phyloP scores from a whole-genome alignment of 805 yeast species.

The Schwanniomyces polymorphus region DNA sequence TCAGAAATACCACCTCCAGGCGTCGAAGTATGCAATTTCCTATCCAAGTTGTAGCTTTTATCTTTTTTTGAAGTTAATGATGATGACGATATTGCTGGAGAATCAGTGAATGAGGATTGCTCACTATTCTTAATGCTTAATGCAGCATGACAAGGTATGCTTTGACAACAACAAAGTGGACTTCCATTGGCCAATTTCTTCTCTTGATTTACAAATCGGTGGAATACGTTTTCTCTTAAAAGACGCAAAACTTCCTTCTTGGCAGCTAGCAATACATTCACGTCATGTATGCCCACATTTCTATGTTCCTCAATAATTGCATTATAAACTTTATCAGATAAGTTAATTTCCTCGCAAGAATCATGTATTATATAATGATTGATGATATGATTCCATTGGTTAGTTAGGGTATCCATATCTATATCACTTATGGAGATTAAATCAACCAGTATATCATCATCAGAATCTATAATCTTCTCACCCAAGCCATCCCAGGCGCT shows the following conservation, averaged over 20 bases:
- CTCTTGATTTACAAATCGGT: constrained; percentile 11
- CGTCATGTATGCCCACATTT: constrained; percentile 21
- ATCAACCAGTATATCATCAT: constrained; percentile 6
- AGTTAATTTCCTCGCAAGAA: constrained; percentile 49
- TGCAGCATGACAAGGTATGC: neutral
- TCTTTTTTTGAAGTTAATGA: neutral
- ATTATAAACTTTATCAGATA: constrained; percentile 39
- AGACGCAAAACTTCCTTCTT: constrained; percentile 31
- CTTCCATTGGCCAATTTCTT: neutral
- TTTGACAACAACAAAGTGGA: neutral
- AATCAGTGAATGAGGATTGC: neutral
- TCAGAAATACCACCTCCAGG: neutral
- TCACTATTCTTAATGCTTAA: neutral
- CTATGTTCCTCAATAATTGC: constrained; percentile 16
- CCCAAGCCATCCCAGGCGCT: constrained; percentile 19
- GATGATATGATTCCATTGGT: constrained; percentile 41
- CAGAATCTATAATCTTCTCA: constrained; percentile 5
- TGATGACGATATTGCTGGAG: neutral
- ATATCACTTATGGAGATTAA: constrained; percentile 1
- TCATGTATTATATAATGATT: constrained; percentile 38
- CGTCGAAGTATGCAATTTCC: neutral
- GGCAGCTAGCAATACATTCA: constrained; percentile 24
- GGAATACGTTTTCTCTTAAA: constrained; percentile 35
- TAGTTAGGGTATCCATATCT: constrained; percentile 7
- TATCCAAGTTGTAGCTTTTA: neutral